Evolutionary conservation across 306 rosid genomes (phyloP).

Genomic region (Dryas octopetala): DNA sequence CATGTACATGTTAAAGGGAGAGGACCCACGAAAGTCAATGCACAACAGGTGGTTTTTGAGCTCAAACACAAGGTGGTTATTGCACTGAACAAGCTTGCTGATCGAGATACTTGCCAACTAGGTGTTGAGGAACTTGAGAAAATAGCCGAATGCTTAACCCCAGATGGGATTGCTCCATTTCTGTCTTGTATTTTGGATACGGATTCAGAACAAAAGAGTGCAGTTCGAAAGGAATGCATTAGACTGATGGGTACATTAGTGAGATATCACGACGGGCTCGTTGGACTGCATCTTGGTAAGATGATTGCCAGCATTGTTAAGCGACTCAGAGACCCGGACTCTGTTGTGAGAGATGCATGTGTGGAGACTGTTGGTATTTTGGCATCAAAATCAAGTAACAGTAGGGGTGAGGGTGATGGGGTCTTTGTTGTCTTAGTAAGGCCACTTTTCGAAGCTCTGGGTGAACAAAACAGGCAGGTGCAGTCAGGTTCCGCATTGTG

Average conservation of each 20-base stretch:
- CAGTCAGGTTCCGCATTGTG: conserved; percentile 68
- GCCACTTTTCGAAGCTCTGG: conserved; percentile 74
- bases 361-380: conserved; percentile 50
- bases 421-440: conserved; percentile 53
- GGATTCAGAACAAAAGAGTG: conserved; percentile 61
- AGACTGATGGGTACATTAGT: conserved; percentile 53
- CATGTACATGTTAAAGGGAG: conserved; percentile 36
- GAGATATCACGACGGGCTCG: conserved; percentile 33
- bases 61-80: conserved; percentile 52
- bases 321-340: conserved; percentile 67
- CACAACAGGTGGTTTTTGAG: conserved; percentile 48
- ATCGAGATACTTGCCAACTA: conserved; percentile 72
- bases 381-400: conserved; percentile 41
- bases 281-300: conserved; percentile 58
- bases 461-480: conserved; percentile 77
- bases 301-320: conserved; percentile 62
- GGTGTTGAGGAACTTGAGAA: conserved; percentile 69
- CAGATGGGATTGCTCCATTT: conserved; percentile 57
- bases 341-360: conserved; percentile 71
- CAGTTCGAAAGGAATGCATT: conserved; percentile 61
- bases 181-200: conserved; percentile 65
- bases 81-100: conserved; percentile 75
- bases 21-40: conserved; percentile 33
- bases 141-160: conserved; percentile 43
- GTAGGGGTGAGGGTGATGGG: conserved; percentile 29